phyloP scores from a whole-genome alignment of 306 rosid species.

The Glycyrrhiza uralensis region DNA sequence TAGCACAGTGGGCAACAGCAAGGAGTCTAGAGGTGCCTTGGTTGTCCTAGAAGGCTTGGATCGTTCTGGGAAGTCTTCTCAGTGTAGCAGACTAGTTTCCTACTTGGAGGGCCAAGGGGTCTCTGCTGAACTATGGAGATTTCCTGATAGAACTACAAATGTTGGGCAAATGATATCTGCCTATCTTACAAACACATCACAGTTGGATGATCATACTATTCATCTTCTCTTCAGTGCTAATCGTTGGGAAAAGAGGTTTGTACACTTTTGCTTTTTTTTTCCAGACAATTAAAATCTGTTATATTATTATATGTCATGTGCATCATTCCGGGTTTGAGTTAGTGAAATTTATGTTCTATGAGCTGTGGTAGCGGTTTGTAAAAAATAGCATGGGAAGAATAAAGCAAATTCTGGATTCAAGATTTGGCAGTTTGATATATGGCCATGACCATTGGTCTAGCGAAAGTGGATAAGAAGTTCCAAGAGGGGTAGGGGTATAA shows the following conservation, averaged over 20 bases:
- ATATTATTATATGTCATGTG: not conserved
- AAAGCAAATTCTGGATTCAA: not conserved
- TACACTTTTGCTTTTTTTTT: not conserved
- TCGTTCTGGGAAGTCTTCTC: slow-evolving; percentile 86
- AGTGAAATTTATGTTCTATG: not conserved
- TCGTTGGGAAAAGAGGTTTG: slow-evolving; percentile 95
- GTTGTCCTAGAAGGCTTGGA: slow-evolving; percentile 94
- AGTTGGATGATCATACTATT: slow-evolving; percentile 77
- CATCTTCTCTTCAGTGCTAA: slow-evolving; percentile 97
- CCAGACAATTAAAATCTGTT: not conserved
- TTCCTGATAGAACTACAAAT: slow-evolving; percentile 80
- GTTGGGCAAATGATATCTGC: slow-evolving; percentile 92
- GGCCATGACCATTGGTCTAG: not conserved
- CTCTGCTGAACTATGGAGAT: slow-evolving; percentile 74
- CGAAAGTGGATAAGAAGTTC: not conserved
- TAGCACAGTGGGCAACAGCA: not conserved
- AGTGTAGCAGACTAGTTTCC: slow-evolving; percentile 56
- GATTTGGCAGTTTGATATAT: not conserved
- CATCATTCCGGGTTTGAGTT: not conserved
- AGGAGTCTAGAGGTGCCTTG: slow-evolving; percentile 58
- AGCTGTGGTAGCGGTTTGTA: not conserved
- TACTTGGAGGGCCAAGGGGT: slow-evolving; percentile 67
- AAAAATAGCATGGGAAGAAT: not conserved
- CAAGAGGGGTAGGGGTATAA: not conserved
- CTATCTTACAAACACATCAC: slow-evolving; percentile 76